Conservation (phyloP, 2,329 filamentous ascomycete species). For the Ceratocystis papillata region DNA sequence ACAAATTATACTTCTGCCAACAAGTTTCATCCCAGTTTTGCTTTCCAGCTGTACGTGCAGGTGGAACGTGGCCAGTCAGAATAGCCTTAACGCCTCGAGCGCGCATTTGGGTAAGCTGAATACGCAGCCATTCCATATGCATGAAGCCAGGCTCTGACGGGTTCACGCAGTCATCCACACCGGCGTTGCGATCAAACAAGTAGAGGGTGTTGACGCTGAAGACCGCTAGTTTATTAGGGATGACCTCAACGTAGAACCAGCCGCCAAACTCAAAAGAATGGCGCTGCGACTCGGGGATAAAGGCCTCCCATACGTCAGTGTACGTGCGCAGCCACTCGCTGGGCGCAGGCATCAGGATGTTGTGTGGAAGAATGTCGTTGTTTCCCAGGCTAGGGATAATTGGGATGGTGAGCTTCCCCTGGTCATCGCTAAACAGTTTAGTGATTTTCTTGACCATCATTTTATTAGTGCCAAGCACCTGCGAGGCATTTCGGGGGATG, state of each 20-base stretch:
- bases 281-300: constrained; percentile 85
- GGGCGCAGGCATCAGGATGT: constrained; percentile 76
- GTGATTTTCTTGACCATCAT: constrained; percentile 65
- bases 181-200: constrained; percentile 87
- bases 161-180: constrained; percentile 76
- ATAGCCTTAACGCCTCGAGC: constrained; percentile 86
- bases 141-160: constrained; percentile 79
- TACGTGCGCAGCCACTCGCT: constrained; percentile 77
- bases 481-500: constrained; percentile 60
- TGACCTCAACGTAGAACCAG: constrained; percentile 89
- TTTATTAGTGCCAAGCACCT: constrained; percentile 70
- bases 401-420: constrained; percentile 54
- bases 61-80: constrained; percentile 85
- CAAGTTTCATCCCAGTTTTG: constrained; percentile 90
- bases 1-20: constrained; percentile 94
- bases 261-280: constrained; percentile 87
- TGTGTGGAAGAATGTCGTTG: constrained; percentile 95
- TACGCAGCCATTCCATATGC: constrained; percentile 90
- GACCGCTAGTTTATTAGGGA: constrained; percentile 73
- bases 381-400: constrained; percentile 88
- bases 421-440: constrained; percentile 56
- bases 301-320: constrained; percentile 65
- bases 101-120: constrained; percentile 76
- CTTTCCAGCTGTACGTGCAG: constrained; percentile 75
- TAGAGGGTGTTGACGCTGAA: constrained; percentile 95